These are phyloP conservation scores for Bipolaris gigantea DNA, from an alignment of 2,329 filamentous ascomycete species.

Conservation along the genomic window DNA sequence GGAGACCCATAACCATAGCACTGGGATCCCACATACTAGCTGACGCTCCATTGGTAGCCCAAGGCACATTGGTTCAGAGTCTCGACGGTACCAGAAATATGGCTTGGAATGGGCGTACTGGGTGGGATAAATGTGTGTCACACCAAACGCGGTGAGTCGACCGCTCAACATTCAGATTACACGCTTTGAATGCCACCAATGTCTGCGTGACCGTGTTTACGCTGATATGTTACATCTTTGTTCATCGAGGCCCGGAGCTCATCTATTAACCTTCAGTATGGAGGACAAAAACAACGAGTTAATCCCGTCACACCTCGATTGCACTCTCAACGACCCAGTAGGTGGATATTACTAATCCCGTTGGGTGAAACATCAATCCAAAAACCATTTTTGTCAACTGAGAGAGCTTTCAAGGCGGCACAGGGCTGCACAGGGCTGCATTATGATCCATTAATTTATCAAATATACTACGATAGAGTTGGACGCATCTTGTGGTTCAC, in stretches of 20 bases:
- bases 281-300: background rate
- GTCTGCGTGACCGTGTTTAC: constrained; percentile 1
- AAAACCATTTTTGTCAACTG: background rate
- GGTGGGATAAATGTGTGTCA: background rate
- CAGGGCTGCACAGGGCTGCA: background rate
- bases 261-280: background rate
- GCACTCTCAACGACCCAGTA: background rate
- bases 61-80: background rate
- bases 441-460: background rate
- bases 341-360: background rate
- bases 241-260: background rate
- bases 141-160: background rate
- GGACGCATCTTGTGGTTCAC: background rate
- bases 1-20: background rate
- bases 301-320: background rate
- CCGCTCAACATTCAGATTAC: background rate
- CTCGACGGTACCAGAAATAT: background rate
- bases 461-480: background rate
- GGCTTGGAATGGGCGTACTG: background rate
- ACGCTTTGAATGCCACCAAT: background rate
- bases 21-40: background rate
- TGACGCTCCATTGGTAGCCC: background rate
- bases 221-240: background rate
- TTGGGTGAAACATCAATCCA: background rate
- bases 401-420: background rate